Percentiles rank a stretch among this genome's conserved stretches.
Evolutionary conservation across 164 flowering plant genomes (phyloP).

Genomic region (Litsea cubeba): DNA sequence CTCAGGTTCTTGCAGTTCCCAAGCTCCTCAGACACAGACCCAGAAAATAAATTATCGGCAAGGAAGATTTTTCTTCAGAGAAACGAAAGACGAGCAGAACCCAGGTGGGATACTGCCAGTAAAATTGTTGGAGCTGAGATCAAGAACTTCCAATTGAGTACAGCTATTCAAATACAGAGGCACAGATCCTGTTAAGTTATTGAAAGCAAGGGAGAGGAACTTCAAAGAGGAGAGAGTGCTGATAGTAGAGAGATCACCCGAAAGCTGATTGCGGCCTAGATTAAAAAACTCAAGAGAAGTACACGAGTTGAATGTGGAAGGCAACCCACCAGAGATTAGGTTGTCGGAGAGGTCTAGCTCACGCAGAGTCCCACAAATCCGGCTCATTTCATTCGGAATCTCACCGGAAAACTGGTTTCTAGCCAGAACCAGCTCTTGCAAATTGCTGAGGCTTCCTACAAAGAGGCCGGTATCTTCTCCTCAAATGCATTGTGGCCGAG

Average conservation of each 20-base stretch:
- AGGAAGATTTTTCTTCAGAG: conserved; percentile 44
- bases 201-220: conserved; percentile 48
- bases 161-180: conserved; percentile 51
- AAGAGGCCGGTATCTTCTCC: conserved; percentile 33
- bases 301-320: conserved; percentile 44
- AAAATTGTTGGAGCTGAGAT: conserved; percentile 67
- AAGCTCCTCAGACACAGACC: conserved; percentile 51
- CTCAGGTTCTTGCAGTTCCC: conserved; percentile 54
- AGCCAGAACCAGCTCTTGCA: conserved; percentile 44
- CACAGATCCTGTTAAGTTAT: conserved; percentile 57
- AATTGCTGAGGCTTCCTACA: conserved; percentile 36
- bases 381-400: conserved; percentile 53
- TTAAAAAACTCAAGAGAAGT: conserved; percentile 43
- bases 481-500: conserved; percentile 42
- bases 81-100: conserved; percentile 42
- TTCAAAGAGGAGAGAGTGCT: conserved; percentile 41
- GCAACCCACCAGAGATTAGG: conserved; percentile 51
- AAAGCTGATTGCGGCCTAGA: conserved; percentile 55
- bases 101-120: conserved; percentile 52
- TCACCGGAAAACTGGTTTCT: conserved; percentile 52
- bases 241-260: conserved; percentile 55
- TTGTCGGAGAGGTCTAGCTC: conserved; percentile 68
- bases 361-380: conserved; percentile 37
- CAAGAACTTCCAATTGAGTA: conserved; percentile 51
- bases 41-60: conserved; percentile 52